phyloP scores from a whole-genome alignment of 805 yeast genomes.

The Cyberlindnera amylophila region DNA sequence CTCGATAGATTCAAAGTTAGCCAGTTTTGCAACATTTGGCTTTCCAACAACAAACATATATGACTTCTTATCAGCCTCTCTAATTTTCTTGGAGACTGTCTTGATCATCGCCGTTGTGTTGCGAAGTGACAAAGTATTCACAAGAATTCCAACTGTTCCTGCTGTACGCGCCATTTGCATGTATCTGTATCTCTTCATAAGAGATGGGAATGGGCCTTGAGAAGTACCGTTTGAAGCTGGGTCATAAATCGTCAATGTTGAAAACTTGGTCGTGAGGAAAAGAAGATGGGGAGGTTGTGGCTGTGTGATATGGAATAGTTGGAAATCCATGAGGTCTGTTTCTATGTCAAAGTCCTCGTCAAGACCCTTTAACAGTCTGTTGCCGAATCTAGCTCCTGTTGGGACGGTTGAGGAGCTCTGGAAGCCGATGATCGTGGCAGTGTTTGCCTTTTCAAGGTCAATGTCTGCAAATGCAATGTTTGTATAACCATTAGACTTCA shows the following conservation, averaged over 20 bases:
- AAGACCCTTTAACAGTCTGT: slow-evolving; percentile 24
- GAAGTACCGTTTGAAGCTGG: slow-evolving; percentile 32
- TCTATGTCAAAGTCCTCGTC: slow-evolving; percentile 28
- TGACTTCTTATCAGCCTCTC: slow-evolving; percentile 80
- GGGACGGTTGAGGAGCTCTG: slow-evolving; percentile 6
- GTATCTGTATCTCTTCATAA: slow-evolving; percentile 77
- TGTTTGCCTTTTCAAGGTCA: slow-evolving; percentile 31
- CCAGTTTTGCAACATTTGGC: slow-evolving; percentile 95
- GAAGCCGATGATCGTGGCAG: slow-evolving; percentile 42
- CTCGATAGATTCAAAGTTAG: slow-evolving; percentile 92
- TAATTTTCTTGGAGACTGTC: slow-evolving; percentile 55
- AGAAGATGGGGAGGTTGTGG: slow-evolving; percentile 81
- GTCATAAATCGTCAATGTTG: slow-evolving; percentile 47
- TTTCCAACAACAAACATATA: slow-evolving; percentile 96
- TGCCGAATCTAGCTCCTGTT: slow-evolving; percentile 24
- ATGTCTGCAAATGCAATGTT: slow-evolving; percentile 40
- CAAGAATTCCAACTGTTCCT: slow-evolving; percentile 85
- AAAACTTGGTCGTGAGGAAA: slow-evolving; percentile 69
- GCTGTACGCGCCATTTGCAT: slow-evolving; percentile 91
- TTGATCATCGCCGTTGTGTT: slow-evolving; percentile 69
- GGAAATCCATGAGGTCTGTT: slow-evolving; percentile 41
- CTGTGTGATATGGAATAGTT: slow-evolving; percentile 62
- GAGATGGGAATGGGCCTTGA: slow-evolving; percentile 69
- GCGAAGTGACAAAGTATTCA: slow-evolving; percentile 80
- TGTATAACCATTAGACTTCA: slow-evolving; percentile 29